phyloP scores from a whole-genome alignment of 1,284 basidiomycete species.

The Cystobasidiaceae sp. region DNA sequence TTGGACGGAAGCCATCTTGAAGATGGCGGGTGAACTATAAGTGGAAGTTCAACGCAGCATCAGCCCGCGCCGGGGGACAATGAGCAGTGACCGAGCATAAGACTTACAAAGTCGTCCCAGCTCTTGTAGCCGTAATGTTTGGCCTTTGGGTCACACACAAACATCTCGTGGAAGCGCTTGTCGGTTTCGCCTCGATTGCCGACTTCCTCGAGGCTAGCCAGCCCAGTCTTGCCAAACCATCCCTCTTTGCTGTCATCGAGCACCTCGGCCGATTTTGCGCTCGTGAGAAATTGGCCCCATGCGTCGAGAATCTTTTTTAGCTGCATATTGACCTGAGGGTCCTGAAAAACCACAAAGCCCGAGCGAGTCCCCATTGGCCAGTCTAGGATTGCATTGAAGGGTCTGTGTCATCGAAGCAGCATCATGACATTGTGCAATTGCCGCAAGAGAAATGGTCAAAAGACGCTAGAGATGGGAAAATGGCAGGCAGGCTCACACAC shows the following conservation, averaged over 20 bases:
- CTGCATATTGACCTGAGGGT: conserved; percentile 50
- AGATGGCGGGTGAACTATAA: conserved; percentile 51
- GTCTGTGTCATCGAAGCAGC: no score
- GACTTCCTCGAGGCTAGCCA: conserved; percentile 42
- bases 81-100: background rate
- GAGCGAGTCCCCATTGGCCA: conserved; percentile 54
- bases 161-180: conserved; percentile 46
- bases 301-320: conserved; percentile 52
- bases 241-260: conserved; percentile 48
- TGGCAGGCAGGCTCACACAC: conserved; percentile 37
- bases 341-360: conserved; percentile 52
- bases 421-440: no score
- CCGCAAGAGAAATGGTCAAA: background rate
- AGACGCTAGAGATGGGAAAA: background rate
- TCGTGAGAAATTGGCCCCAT: conserved; percentile 54
- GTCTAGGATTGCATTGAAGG: conserved; percentile 52
- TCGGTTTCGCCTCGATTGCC: conserved; percentile 46
- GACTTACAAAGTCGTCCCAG: conserved; percentile 53
- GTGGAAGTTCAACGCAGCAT: background rate
- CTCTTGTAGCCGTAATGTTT: conserved; percentile 52
- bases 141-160: conserved; percentile 50
- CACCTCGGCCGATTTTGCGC: conserved; percentile 50
- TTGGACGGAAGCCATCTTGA: conserved; percentile 49
- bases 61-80: background rate
- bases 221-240: conserved; percentile 52